Base-by-base conservation (phyloP, 1,139 yeast species). In the Yamadazyma epiphylla region DNA sequence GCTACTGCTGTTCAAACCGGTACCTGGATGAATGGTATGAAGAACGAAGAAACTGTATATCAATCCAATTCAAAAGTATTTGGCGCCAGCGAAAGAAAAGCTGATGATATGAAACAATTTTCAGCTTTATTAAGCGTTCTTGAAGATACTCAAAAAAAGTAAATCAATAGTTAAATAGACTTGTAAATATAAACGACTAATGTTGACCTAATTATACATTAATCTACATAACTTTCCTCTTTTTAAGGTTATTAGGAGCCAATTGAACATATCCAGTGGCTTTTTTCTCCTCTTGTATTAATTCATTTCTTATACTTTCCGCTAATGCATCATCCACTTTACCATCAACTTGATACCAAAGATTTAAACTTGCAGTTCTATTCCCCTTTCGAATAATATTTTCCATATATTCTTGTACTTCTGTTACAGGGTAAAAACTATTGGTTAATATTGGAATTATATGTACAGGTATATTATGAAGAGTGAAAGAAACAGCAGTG, bases 291-390 rank as follows among this genome's bases (percentile, higher is more conserved):
- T 68, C 74, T 22, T 51, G 58, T 24, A 49, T 53, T 22, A 66
- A 46, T 27, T 60, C 62, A 6, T 43, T 46, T 39, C 81, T 56
- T 15, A 74, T 51, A 9, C 60, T 58, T 41, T 75, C 81, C 0
- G 76, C 78, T 26, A 74, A 48, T 2, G 52, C 47, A 37, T 79
- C 87, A 48, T 82, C 91, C 38, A 82, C 78, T 30, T 75, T 72
- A 4, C 88, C 91, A 53, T 87, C 96, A 13, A 88, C 69, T 46
- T 85, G 87, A 46, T 80, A 85, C 96, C 96, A 88, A 22, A 86
- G 64, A 48, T 82, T 74, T 48, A 76, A 76, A 22, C 74, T 74
- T 5, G 80, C 62, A 5, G 78, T 59, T 33, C 91, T 66, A 1
- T 64, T 66, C 1, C 96, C 96, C 12, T 59, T 62, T 10, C 64